A percentile compares a stretch with the other conserved stretches of the same genome.
These are phyloP conservation scores for Talaromyces adpressus DNA, from an alignment of 495 filamentous ascomycete species.

Conservation along the genomic window DNA sequence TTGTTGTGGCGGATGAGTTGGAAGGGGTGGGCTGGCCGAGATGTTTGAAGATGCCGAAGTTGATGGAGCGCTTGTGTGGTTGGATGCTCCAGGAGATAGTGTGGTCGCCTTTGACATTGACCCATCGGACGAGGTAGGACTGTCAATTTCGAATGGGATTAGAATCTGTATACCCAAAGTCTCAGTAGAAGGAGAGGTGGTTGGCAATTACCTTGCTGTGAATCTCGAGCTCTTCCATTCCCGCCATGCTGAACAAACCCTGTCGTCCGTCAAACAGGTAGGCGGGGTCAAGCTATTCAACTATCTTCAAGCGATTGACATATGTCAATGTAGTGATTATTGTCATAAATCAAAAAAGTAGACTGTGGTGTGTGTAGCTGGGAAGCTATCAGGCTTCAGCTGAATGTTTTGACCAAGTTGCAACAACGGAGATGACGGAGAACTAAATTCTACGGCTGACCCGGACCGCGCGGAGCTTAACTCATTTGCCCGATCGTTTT, in stretches of 20 bases:
- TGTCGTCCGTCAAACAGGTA: not conserved
- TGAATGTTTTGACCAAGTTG: slow-evolving; percentile 7
- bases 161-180: too few relatives aligned
- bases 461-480: not conserved
- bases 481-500: not conserved
- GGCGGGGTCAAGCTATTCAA: not conserved
- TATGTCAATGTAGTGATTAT: too few relatives aligned
- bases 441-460: not conserved
- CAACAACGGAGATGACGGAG: not conserved
- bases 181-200: not conserved
- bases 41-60: slow-evolving; percentile 97
- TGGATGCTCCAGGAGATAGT: slow-evolving; percentile 98
- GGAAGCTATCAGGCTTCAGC: not conserved
- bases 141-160: too few relatives aligned
- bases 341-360: not conserved
- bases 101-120: slow-evolving; percentile 77
- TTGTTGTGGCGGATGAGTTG: slow-evolving; percentile 29
- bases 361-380: not conserved
- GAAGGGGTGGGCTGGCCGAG: slow-evolving; percentile 56
- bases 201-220: slow-evolving; percentile 72
- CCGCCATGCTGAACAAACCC: slow-evolving; percentile 54
- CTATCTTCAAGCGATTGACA: not conserved
- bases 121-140: slow-evolving; percentile 98
- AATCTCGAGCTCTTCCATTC: slow-evolving; percentile 95
- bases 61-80: slow-evolving; percentile 95